phyloP scores from a whole-genome alignment of 2,329 filamentous ascomycete species.

The Torrubiella hemipterigena region DNA sequence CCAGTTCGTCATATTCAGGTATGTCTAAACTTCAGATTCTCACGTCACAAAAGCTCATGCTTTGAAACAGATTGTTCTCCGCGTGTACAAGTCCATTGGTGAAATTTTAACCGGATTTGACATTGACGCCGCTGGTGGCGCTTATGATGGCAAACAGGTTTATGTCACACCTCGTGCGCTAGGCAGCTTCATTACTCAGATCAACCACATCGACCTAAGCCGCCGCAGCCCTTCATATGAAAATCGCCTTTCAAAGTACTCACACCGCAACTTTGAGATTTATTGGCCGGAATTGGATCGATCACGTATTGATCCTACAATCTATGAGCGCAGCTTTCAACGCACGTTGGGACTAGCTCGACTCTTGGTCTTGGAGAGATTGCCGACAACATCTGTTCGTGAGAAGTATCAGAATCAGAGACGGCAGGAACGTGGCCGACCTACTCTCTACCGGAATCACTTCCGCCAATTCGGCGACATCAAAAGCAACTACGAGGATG shows the following conservation, averaged over 20 bases:
- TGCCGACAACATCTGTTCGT: conserved; percentile 57
- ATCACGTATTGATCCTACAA: conserved; percentile 69
- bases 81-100: conserved; percentile 72
- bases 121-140: conserved; percentile 72
- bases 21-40: conserved; percentile 4
- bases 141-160: conserved; percentile 71
- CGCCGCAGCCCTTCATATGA: conserved; percentile 79
- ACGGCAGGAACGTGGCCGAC: conserved; percentile 60
- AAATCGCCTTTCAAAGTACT: conserved; percentile 76
- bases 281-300: conserved; percentile 68
- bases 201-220: conserved; percentile 68
- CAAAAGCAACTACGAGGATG: conserved; percentile 66
- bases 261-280: conserved; percentile 72
- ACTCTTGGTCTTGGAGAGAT: conserved; percentile 65
- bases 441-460: conserved; percentile 30
- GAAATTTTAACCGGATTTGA: conserved; percentile 85
- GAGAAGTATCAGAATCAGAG: conserved; percentile 61
- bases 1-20: conserved; percentile 68
- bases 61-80: conserved; percentile 58
- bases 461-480: conserved; percentile 52
- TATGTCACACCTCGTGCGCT: conserved; percentile 68
- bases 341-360: conserved; percentile 67
- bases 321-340: conserved; percentile 71
- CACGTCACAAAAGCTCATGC: not conserved
- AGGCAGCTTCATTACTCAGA: conserved; percentile 68